phyloP scores from a whole-genome alignment of 2,329 filamentous ascomycete genomes.

The Alternaria brassicicola region DNA sequence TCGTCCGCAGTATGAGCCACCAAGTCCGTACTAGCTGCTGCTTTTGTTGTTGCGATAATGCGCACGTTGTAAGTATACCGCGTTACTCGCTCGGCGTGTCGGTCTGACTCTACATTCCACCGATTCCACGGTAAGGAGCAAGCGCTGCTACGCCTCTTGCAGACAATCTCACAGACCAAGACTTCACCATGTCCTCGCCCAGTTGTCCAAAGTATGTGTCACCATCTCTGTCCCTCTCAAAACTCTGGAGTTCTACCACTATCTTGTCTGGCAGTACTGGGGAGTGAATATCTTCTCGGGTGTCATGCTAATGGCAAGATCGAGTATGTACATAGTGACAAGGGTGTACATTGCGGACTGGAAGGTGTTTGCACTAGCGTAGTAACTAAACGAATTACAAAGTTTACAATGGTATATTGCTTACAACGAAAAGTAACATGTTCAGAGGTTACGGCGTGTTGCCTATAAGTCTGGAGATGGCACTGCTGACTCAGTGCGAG shows the following conservation, averaged over 20 bases:
- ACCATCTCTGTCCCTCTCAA: not conserved
- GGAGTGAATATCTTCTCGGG: conserved; percentile 71
- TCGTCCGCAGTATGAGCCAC: not conserved
- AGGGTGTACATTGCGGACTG: conserved; percentile 37
- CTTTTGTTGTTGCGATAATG: not conserved
- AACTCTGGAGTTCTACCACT: not conserved
- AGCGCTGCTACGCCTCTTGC: not conserved
- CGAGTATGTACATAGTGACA: conserved; percentile 37
- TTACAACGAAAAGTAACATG: not conserved
- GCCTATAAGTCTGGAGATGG: not conserved
- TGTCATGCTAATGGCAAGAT: conserved; percentile 56
- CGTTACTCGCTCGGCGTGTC: conserved; percentile 1
- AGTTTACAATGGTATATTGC: not conserved
- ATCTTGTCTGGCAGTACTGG: conserved; percentile 53
- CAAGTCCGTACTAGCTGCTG: not conserved
- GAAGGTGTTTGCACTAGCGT: conserved; percentile 16
- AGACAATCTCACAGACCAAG: not conserved
- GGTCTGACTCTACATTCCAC: not conserved
- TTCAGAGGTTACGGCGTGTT: not conserved
- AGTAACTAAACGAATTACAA: not conserved
- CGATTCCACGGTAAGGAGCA: not conserved
- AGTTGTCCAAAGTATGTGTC: not conserved
- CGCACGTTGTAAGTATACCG: not conserved
- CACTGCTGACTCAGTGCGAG: not conserved
- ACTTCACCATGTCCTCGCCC: not conserved